Evolutionary conservation across 495 filamentous ascomycete species (phyloP), one percentile per base, ranked within the genome.

Genomic region (Penicilliopsis zonata): DNA sequence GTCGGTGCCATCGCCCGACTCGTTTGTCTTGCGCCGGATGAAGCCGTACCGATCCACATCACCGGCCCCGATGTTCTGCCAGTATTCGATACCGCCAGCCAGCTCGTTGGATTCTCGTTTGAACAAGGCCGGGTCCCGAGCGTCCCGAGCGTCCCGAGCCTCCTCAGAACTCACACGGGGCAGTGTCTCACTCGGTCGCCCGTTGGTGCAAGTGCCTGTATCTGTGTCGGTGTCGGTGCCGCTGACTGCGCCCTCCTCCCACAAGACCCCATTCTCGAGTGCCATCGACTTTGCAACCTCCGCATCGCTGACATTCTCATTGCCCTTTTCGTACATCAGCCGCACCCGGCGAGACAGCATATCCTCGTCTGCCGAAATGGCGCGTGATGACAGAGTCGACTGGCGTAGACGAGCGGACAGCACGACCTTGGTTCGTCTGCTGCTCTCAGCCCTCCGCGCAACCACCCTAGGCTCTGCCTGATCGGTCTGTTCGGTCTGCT

Each of bases 41-140:
- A 99, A 99, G 12, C 90, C 90, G 52, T 96, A 99, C 38, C 80
- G 61, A 57, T 99, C 90, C 25, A 96, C 82, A 50, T 93, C 82
- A 23, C 63, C 69, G n/a, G 72, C 80, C n/a, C 78, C 66, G 8
- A 99, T 59, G 53, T 94, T 79, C 44, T 88, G 80, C 92, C 90
- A 99, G 46, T 94, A 87, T 47, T 99, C 90, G 24, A 92, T 74
- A 0, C 88, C 88, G 10, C 86, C 87, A 9, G 86, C 84, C 9
- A 78, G 55, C 53, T 80, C 77, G 26, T 61, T 55, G 9, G 68
- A 57, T 38, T 78, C 66, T 34, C 63, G 56, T 36, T 65, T 60
- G 39, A 68, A 48, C 13, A 39, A 30, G 36, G 40, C 46, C 15
- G 17, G 18, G 9, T 16, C 3, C 47, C 39, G 6, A n/a, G n/a